These are phyloP conservation scores for Deuterostichococcus epilithicus DNA, from an alignment of 139 green algal species.

Conservation along the genomic window DNA sequence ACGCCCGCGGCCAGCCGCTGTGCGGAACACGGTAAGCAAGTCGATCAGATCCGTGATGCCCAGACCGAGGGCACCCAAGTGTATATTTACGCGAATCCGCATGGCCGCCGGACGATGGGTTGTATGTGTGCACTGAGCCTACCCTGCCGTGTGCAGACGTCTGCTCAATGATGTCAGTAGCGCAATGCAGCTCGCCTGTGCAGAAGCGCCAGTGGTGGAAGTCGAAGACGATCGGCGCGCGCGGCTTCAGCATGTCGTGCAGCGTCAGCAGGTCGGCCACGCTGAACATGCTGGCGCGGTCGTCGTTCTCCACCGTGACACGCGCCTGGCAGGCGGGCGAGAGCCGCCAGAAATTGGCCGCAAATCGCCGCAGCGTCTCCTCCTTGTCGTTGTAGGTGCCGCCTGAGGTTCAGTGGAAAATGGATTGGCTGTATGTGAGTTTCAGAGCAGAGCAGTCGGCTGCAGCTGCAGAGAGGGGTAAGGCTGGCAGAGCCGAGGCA, in stretches of 20 bases:
- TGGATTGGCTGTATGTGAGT: neutral
- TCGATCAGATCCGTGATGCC: no score
- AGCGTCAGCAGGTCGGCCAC: conserved; percentile 47
- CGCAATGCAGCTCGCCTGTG: conserved; percentile 6
- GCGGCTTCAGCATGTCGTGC: conserved; percentile 5
- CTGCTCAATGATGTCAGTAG: no score
- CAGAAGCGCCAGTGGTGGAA: conserved; percentile 69
- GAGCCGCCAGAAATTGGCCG: conserved; percentile 35
- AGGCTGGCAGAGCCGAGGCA: no score
- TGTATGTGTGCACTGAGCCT: no score
- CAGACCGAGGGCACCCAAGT: no score
- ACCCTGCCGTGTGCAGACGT: no score
- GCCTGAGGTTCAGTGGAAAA: neutral
- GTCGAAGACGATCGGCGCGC: conserved; percentile 67
- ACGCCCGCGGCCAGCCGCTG: no score
- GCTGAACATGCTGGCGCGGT: conserved; percentile 43
- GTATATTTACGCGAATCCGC: no score
- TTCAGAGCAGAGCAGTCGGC: no score
- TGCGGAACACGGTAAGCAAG: no score
- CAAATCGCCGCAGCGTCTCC: conserved; percentile 50
- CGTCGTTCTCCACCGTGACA: conserved; percentile 72
- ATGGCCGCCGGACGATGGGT: no score
- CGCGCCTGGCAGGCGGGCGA: conserved; percentile 43
- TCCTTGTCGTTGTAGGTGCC: conserved; percentile 48
- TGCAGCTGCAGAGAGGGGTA: no score